Percentiles rank a stretch among this genome's conserved stretches.
These are phyloP conservation scores for Boletus subcaerulescens DNA, from an alignment of 768 basidiomycete genomes.

Conservation along the genomic window DNA sequence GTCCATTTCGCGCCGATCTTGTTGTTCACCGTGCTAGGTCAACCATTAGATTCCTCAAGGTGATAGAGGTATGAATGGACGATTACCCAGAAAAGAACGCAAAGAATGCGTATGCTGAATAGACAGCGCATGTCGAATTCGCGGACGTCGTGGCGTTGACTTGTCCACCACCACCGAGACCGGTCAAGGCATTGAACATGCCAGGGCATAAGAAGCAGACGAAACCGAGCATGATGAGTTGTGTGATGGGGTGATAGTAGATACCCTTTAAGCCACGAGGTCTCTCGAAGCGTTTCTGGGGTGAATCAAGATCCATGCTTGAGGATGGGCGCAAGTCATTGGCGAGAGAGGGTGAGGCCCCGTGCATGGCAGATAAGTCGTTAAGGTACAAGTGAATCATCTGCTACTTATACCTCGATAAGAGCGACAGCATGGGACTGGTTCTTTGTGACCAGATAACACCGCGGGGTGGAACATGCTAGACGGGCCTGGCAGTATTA, in stretches of 20 bases:
- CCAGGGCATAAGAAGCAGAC: neutral
- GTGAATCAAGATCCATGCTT: no score
- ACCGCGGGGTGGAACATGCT: no score
- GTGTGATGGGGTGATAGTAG: constrained; percentile 56
- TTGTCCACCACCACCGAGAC: constrained; percentile 76
- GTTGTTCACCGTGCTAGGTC: constrained; percentile 69
- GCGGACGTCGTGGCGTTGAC: constrained; percentile 61
- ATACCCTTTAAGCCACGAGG: constrained; percentile 50
- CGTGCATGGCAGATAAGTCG: no score
- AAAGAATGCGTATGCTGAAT: constrained; percentile 53
- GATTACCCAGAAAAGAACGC: constrained; percentile 65
- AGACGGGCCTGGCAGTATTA: no score
- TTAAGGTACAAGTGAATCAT: no score
- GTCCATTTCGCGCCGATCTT: constrained; percentile 69
- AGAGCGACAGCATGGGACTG: no score
- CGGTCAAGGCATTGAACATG: constrained; percentile 54
- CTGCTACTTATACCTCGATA: no score
- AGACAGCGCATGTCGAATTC: constrained; percentile 67
- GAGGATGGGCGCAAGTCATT: no score
- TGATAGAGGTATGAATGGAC: neutral
- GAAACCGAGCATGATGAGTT: constrained; percentile 28
- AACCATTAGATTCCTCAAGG: neutral
- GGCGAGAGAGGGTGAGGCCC: no score
- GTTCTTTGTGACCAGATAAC: no score
- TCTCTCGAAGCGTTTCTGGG: constrained; percentile 29